These are phyloP conservation scores for Tetracladium maxilliforme DNA, from an alignment of 2,329 filamentous ascomycete species.

Conservation along the genomic window DNA sequence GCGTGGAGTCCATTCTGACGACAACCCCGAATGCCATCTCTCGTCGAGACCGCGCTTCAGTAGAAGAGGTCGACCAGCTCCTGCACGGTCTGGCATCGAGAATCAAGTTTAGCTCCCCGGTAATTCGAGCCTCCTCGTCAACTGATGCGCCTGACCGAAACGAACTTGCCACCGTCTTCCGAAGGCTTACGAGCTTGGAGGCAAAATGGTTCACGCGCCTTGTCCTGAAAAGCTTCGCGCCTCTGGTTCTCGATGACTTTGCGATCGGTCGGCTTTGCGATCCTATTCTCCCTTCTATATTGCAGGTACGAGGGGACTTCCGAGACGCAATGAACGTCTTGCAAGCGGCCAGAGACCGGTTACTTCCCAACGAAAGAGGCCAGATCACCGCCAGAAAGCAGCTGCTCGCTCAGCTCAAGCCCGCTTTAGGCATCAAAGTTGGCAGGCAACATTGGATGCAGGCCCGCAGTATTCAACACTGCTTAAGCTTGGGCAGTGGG, in stretches of 20 bases:
- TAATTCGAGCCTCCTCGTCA: slow-evolving; percentile 27
- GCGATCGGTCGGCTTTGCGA: too few relatives aligned
- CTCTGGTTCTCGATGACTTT: too few relatives aligned
- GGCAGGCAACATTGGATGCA: slow-evolving; percentile 51
- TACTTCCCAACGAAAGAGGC: too few relatives aligned
- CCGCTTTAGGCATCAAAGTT: slow-evolving; percentile 45
- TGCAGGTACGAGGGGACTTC: too few relatives aligned
- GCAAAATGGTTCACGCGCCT: slow-evolving; percentile 81
- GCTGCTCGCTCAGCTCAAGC: slow-evolving; percentile 26
- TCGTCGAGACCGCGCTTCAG: slow-evolving; percentile 35
- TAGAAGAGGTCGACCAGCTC: slow-evolving; percentile 58
- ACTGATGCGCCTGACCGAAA: slow-evolving; percentile 5
- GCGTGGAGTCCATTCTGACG: slow-evolving; percentile 33
- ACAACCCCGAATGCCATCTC: slow-evolving; percentile 12
- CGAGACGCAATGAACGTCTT: too few relatives aligned
- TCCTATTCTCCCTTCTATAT: too few relatives aligned
- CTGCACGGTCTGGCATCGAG: slow-evolving; percentile 53
- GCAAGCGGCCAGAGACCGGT: too few relatives aligned
- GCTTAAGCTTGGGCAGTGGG: slow-evolving; percentile 45
- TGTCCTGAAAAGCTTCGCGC: slow-evolving; percentile 62
- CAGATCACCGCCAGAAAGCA: too few relatives aligned
- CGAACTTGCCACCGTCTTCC: slow-evolving; percentile 38
- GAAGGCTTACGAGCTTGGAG: slow-evolving; percentile 47
- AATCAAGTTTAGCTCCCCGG: slow-evolving; percentile 56
- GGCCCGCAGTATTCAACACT: slow-evolving; percentile 60